Conservation (phyloP, 1,139 yeast species). For the Candida albicans region DNA sequence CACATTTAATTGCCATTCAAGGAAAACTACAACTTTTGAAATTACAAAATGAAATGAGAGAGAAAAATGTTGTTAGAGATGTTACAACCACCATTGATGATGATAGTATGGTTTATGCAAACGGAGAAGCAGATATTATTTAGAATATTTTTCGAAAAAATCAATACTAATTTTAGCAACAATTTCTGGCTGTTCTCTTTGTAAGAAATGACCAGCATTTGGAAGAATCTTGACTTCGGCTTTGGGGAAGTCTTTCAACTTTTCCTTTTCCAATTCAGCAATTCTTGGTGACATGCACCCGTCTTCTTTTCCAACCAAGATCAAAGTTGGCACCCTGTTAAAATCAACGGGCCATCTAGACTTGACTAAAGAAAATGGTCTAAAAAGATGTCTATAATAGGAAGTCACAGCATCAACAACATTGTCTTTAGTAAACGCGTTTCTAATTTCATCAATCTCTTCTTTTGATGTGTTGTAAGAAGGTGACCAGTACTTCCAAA, state of each 20-base stretch:
- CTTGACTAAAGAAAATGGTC: constrained; percentile 23
- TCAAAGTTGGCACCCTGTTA: constrained; percentile 38
- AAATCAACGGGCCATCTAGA: constrained; percentile 35
- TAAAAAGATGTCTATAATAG: constrained; percentile 38
- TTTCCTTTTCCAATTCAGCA: constrained; percentile 26
- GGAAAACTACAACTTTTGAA: constrained; percentile 46
- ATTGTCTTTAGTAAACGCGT: constrained; percentile 25
- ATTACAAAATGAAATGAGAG: constrained; percentile 39
- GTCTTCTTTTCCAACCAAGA: constrained; percentile 40
- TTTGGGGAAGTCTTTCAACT: constrained; percentile 21
- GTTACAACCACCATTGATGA: constrained; percentile 16
- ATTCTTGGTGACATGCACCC: constrained; percentile 39
- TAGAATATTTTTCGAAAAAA: constrained; percentile 24
- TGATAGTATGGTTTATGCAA: constrained; percentile 30
- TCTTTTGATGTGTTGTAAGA: constrained; percentile 30
- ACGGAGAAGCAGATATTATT: constrained; percentile 40
- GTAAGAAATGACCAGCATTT: constrained; percentile 43
- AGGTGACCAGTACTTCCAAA: constrained; percentile 48
- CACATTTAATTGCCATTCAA: constrained; percentile 42
- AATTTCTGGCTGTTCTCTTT: constrained; percentile 38
- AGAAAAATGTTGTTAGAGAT: constrained; percentile 19
- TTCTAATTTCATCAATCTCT: constrained; percentile 32
- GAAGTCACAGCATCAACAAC: constrained; percentile 44
- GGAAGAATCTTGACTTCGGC: constrained; percentile 32
- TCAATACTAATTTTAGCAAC: constrained; percentile 28